phyloP scores from a whole-genome alignment of 495 filamentous ascomycete genomes.

The Daldinia caldariorum region DNA sequence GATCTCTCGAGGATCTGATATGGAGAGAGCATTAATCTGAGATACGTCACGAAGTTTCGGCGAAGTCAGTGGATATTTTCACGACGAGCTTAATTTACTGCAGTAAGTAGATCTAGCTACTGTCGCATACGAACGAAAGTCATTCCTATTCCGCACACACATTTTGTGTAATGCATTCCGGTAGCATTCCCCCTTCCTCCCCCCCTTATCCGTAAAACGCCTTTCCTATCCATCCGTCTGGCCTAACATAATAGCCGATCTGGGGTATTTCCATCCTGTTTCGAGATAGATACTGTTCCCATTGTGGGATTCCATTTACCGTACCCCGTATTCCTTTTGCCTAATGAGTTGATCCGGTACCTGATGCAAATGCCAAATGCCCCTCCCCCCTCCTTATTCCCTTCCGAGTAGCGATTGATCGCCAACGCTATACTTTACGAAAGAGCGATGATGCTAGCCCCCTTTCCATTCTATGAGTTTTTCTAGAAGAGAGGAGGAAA shows the following conservation, averaged over 20 bases:
- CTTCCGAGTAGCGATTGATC: neutral
- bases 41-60: neutral
- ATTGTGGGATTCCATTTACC: neutral
- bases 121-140: neutral
- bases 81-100: neutral
- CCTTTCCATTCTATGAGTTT: neutral
- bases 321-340: neutral
- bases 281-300: neutral
- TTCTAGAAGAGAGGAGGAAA: no score
- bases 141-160: neutral
- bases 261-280: conserved; percentile 1
- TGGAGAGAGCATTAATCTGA: neutral
- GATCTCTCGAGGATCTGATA: no score
- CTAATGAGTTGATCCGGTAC: neutral
- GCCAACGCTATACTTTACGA: neutral
- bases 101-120: neutral
- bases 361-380: neutral
- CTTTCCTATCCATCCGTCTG: neutral
- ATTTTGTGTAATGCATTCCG: conserved; percentile 11
- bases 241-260: neutral
- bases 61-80: neutral
- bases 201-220: conserved; percentile 3
- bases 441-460: neutral
- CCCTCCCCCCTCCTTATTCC: neutral
- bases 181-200: neutral